These are phyloP conservation scores for Leucoagaricus sp. DNA, from an alignment of 1,284 basidiomycete species.

Conservation along the genomic window DNA sequence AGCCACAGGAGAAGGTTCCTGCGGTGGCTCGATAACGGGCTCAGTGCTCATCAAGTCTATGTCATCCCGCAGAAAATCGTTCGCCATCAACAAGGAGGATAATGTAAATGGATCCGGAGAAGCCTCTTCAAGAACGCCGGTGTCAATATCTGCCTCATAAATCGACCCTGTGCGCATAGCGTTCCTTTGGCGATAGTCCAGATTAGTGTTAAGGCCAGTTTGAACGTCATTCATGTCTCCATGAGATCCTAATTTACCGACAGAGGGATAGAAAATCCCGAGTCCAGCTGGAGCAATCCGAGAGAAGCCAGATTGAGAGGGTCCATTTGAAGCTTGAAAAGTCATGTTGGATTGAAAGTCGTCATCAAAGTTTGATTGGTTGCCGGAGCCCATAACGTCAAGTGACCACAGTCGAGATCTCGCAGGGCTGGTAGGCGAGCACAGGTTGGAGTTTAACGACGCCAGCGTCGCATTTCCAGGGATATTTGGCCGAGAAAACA, in stretches of 20 bases:
- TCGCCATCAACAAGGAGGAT: constrained; percentile 21
- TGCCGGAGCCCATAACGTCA: not conserved
- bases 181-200: not conserved
- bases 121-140: constrained; percentile 15
- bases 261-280: constrained; percentile 27
- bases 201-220: not conserved
- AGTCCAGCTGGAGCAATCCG: constrained; percentile 24
- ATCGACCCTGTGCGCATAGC: constrained; percentile 8
- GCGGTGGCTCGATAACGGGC: not conserved
- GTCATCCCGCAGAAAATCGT: constrained; percentile 18
- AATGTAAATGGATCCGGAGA: constrained; percentile 18
- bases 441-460: constrained; percentile 25
- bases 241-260: not conserved
- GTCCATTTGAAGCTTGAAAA: constrained; percentile 16
- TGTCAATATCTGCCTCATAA: not conserved
- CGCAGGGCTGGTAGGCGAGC: constrained; percentile 19
- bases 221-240: not conserved
- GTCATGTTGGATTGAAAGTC: constrained; percentile 35
- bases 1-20: not conserved
- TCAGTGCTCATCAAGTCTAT: constrained; percentile 4
- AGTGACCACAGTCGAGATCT: constrained; percentile 17
- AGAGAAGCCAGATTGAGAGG: constrained; percentile 14
- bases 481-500: constrained; percentile 3
- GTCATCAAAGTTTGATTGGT: constrained; percentile 14
- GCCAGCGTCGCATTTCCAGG: constrained; percentile 27